A percentile compares a stretch with the other conserved stretches of the same genome.
These are phyloP conservation scores for Trichoderma atrobrunneum DNA, from an alignment of 2,329 filamentous ascomycete genomes.

Conservation along the genomic window DNA sequence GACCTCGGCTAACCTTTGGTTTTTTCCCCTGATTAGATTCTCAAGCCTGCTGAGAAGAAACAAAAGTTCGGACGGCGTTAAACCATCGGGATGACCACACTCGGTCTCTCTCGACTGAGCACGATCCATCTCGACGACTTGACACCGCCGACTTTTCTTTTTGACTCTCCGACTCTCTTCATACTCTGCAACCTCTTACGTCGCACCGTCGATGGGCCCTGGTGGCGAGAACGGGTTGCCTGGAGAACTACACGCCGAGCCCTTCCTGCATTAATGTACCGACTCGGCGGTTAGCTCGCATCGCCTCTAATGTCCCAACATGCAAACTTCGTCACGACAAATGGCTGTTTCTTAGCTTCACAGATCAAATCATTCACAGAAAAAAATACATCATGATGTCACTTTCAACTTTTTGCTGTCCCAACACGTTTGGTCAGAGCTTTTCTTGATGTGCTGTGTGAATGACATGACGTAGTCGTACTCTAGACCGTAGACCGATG, in stretches of 20 bases:
- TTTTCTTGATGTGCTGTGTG: background rate
- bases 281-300: constrained; percentile 22
- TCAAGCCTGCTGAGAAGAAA: constrained; percentile 99
- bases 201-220: constrained; percentile 19
- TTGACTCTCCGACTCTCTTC: constrained; percentile 22
- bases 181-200: constrained; percentile 21
- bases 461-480: constrained; percentile 14
- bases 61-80: constrained; percentile 99
- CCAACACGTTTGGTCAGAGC: background rate
- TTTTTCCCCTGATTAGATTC: constrained; percentile 58
- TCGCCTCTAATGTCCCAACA: constrained; percentile 38
- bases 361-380: constrained; percentile 37
- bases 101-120: constrained; percentile 16
- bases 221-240: constrained; percentile 19
- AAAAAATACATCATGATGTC: constrained; percentile 20
- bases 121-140: constrained; percentile 22
- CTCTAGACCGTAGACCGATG: background rate
- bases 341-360: constrained; percentile 43
- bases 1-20: background rate
- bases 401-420: background rate
- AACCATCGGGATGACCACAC: constrained; percentile 31
- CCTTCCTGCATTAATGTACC: constrained; percentile 19
- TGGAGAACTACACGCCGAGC: constrained; percentile 18
- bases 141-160: constrained; percentile 9
- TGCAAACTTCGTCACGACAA: constrained; percentile 41